Conservation (phyloP, 257 asterid genomes). For the Euphrasia confusa region DNA sequence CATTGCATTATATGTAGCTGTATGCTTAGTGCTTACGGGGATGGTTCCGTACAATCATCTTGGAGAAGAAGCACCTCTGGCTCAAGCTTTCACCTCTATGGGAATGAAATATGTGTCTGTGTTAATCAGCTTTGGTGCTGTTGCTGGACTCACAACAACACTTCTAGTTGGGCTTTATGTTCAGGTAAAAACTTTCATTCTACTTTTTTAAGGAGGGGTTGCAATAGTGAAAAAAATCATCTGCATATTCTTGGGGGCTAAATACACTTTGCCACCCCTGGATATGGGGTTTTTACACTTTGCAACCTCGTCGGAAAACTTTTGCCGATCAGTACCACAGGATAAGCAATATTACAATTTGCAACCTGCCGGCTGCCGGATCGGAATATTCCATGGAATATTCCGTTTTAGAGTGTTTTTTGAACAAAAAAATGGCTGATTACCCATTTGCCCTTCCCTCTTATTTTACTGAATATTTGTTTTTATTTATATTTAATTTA, state of each 20-base stretch:
- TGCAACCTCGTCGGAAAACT: too few relatives aligned
- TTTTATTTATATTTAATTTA: too few relatives aligned
- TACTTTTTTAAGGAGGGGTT: constrained; percentile 12
- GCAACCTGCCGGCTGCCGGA: too few relatives aligned
- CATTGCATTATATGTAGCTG: constrained; percentile 62
- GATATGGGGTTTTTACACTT: too few relatives aligned
- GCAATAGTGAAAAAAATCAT: constrained; percentile 19
- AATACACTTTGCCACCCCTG: too few relatives aligned
- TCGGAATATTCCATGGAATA: too few relatives aligned
- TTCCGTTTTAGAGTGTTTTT: too few relatives aligned
- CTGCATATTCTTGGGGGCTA: constrained; percentile 24
- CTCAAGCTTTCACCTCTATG: constrained; percentile 75
- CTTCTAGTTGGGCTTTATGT: constrained; percentile 96
- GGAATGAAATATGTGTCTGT: constrained; percentile 78
- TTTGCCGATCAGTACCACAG: too few relatives aligned
- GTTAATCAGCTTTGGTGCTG: constrained; percentile 88
- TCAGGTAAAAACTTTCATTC: constrained; percentile 49
- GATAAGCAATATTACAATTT: too few relatives aligned
- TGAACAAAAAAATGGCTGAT: too few relatives aligned
- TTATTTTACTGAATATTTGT: too few relatives aligned
- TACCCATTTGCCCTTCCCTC: too few relatives aligned
- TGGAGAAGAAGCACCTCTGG: constrained; percentile 92
- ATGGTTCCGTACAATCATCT: constrained; percentile 82
- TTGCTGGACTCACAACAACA: constrained; percentile 92
- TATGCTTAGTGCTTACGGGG: constrained; percentile 93